A percentile compares a stretch with the other conserved stretches of the same genome.
Conservation (phyloP, 2,329 filamentous ascomycete genomes). For the Fusarium nisikadoi region DNA sequence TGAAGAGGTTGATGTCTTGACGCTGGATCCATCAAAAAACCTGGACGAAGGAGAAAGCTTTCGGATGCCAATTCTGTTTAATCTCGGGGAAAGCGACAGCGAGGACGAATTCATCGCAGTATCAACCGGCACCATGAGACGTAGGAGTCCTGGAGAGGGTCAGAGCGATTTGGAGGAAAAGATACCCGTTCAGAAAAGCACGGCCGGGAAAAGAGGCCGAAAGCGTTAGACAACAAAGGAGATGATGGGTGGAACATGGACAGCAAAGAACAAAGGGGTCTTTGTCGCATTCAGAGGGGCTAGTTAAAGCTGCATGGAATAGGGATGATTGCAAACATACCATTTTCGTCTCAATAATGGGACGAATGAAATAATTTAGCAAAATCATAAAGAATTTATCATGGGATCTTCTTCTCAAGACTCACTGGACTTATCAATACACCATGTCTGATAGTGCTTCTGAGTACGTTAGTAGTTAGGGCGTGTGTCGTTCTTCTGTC, state of each 20-base stretch:
- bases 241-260: not conserved
- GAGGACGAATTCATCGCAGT: conserved; percentile 85
- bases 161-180: conserved; percentile 66
- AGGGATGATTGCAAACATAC: conserved; percentile 14
- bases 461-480: not conserved
- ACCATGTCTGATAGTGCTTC: not conserved
- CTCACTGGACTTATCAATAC: not conserved
- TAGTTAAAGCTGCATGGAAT: conserved; percentile 27
- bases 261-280: conserved; percentile 31
- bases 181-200: conserved; percentile 52
- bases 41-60: conserved; percentile 74
- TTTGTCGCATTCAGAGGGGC: conserved; percentile 22
- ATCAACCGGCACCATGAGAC: conserved; percentile 83
- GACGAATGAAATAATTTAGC: conserved; percentile 3
- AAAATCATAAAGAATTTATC: not conserved
- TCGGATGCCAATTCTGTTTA: conserved; percentile 91
- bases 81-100: conserved; percentile 92
- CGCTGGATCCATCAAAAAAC: conserved; percentile 73
- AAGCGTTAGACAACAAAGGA: conserved; percentile 43
- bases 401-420: not conserved
- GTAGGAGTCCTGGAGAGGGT: conserved; percentile 82
- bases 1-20: conserved; percentile 91
- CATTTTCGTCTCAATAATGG: conserved; percentile 13
- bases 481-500: not conserved
- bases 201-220: conserved; percentile 52